Percentiles rank a stretch among this genome's conserved stretches.
Conservation (phyloP, 2,329 filamentous ascomycete genomes). For the Aureobasidium subglaciale region DNA sequence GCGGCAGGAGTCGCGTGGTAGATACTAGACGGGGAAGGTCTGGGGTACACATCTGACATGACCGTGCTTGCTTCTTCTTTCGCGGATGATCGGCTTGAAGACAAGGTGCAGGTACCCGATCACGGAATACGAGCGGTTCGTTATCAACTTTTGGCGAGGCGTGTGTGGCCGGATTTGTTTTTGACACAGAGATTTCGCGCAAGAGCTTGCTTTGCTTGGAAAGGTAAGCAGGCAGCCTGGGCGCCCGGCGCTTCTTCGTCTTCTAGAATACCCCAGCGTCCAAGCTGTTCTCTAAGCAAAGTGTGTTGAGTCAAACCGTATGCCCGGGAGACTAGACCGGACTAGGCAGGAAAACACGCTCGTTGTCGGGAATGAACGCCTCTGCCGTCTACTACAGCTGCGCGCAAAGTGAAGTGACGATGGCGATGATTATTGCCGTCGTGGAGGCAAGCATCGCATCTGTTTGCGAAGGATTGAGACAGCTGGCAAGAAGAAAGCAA, state of each 20-base stretch:
- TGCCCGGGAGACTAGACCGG: neutral
- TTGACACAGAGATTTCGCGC: slow-evolving; percentile 2
- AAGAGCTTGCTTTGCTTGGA: neutral
- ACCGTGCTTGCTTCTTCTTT: slow-evolving; percentile 7
- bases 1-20: neutral
- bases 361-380: slow-evolving; percentile 4
- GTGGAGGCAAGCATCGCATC: neutral
- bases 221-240: neutral
- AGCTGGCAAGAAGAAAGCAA: slow-evolving; percentile 1
- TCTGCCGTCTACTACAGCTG: neutral
- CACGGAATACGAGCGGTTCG: neutral
- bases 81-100: slow-evolving; percentile 8
- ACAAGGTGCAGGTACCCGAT: slow-evolving; percentile 6
- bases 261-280: slow-evolving; percentile 13
- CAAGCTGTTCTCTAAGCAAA: neutral
- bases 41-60: slow-evolving; percentile 1
- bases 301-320: slow-evolving; percentile 8
- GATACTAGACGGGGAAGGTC: neutral
- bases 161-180: neutral
- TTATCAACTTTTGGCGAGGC: neutral
- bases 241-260: slow-evolving; percentile 13
- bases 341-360: slow-evolving; percentile 1
- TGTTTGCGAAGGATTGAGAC: neutral
- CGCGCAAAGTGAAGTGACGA: neutral
- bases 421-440: neutral